Evolutionary conservation across 148 eudicot species (phyloP), one percentile per base, ranked within the genome.

Genomic region (Vaccinium macrocarpon): DNA sequence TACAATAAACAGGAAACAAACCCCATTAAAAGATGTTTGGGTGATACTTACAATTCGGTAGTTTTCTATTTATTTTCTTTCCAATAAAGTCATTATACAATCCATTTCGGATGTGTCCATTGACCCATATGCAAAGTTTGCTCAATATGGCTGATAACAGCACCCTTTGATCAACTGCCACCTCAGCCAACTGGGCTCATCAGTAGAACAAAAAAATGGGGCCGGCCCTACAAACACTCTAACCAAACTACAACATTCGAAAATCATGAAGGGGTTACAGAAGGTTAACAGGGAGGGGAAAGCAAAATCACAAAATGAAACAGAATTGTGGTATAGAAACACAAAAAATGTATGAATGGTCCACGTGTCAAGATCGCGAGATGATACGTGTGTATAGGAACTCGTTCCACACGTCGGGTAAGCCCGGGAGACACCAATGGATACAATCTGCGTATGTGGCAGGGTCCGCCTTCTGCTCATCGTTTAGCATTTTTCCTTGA

Each of bases 401-500:
- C 91, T 96, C 99, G 6, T 96, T 96, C 99, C 99, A 96, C 2
- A 91, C 93, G 83, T 96, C 99, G 4, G 99, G 99, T 70, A 96
- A 75, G 10, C 99, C 99, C 1, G 99, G 99, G 21, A 96, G 91
- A 83, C 99, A 96, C 99, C 99, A 96, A 42, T 96, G 99, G 35
- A 96, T 96, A 73, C 99, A 96, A 87, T 96, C 99, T 0, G 99
- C 98, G 50, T 88, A 96, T 0, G 83, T 85, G 1, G 73, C 83
- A 1, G 99, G 99, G 42, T 94, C 97, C 0, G 95, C 90, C 68
- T 94, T 88, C 2, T 96, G 98, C 61, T 93, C 96, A 6, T 89
- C 87, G 6, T 93, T 91, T 5, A 96, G 81, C 90, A 94, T 85
- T 84, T 94, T 92, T 9, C 99, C 99, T 70, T 94, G 99, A 0